Percentiles rank a stretch among this genome's conserved stretches.
Conservation (phyloP, 768 basidiomycete species). For the Boletus coccyginus region DNA sequence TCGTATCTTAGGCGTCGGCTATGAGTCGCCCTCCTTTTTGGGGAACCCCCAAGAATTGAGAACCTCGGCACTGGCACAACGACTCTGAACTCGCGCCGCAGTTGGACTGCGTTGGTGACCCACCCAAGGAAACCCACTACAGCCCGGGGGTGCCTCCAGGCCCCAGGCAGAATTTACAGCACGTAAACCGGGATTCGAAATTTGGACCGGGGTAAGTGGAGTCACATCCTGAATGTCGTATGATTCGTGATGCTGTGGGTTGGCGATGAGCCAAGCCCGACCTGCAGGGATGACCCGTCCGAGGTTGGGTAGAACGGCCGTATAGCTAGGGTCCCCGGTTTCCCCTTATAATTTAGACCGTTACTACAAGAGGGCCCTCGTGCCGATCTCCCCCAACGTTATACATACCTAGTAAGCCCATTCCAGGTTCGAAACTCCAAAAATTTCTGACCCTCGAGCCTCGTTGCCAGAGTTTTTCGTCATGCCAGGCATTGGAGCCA, state of each 20-base stretch:
- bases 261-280: slow-evolving; percentile 12
- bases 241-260: neutral
- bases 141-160: neutral
- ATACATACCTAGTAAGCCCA: slow-evolving; percentile 13
- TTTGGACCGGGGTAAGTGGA: neutral
- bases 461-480: slow-evolving; percentile 1
- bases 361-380: neutral
- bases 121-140: neutral
- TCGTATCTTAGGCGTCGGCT: neutral
- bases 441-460: neutral
- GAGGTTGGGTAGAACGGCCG: neutral
- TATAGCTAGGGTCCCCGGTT: neutral
- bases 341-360: slow-evolving; percentile 6
- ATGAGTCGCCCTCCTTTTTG: neutral
- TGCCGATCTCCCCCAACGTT: neutral
- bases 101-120: neutral
- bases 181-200: neutral
- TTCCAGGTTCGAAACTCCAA: neutral
- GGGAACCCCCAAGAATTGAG: neutral
- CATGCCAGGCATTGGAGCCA: neutral
- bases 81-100: neutral
- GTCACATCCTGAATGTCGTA: slow-evolving; percentile 4
- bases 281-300: neutral
- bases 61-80: neutral
- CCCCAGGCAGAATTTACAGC: neutral